Evolutionary conservation across 164 flowering plant species (phyloP).

Genomic region (Chimonanthus salicifolius): DNA sequence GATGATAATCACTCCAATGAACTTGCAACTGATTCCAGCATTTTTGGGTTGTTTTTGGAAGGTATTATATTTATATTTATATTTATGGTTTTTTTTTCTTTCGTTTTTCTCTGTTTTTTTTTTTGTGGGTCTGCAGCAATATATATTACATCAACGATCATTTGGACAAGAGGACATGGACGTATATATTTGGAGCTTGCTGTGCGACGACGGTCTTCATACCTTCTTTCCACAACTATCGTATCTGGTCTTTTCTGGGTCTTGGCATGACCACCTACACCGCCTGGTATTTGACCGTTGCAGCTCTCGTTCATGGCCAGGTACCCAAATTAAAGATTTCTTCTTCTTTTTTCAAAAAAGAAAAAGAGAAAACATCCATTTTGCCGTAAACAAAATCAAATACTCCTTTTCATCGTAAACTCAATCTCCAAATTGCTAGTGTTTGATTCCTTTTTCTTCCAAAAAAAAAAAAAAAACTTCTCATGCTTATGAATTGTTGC

Average conservation of each 20-base stretch:
- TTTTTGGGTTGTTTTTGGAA: background rate
- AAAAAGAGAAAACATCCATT: background rate
- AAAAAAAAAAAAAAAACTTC: background rate
- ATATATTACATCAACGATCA: constrained; percentile 89
- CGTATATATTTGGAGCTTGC: constrained; percentile 93
- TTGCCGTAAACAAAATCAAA: too few relatives aligned
- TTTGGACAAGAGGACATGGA: constrained; percentile 95
- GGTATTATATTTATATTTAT: too few relatives aligned
- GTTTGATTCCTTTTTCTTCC: background rate
- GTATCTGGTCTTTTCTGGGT: constrained; percentile 93
- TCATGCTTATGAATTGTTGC: background rate
- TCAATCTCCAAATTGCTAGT: too few relatives aligned
- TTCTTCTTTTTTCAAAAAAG: background rate
- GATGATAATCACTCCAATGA: background rate
- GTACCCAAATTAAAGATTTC: constrained; percentile 18
- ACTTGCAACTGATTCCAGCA: background rate
- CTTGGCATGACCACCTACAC: constrained; percentile 97
- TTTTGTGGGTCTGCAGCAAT: constrained; percentile 41
- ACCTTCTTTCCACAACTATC: constrained; percentile 92
- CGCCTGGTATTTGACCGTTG: constrained; percentile 88
- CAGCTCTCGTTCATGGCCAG: constrained; percentile 79
- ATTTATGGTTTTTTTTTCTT: background rate
- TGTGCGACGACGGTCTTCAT: constrained; percentile 95
- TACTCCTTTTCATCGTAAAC: too few relatives aligned
- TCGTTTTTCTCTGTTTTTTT: background rate